Percentiles rank a stretch among this genome's conserved stretches.
These are phyloP conservation scores for Gastrolobium villosum DNA, from an alignment of 306 rosid species.

Conservation along the genomic window DNA sequence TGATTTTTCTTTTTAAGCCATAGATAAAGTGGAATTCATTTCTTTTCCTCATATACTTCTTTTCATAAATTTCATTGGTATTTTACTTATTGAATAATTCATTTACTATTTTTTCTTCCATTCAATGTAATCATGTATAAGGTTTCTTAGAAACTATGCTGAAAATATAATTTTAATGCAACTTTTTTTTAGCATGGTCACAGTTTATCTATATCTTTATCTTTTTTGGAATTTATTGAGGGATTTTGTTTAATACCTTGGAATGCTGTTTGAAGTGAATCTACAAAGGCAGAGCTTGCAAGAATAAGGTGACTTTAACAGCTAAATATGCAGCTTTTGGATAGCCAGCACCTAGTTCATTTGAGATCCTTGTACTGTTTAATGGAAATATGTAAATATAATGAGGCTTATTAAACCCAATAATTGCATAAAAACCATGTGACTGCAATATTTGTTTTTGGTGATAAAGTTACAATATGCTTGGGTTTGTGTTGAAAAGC, in stretches of 20 bases:
- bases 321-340: no score
- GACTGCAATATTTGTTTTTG: not conserved
- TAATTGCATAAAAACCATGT: not conserved
- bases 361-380: slow-evolving; percentile 81
- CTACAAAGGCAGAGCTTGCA: slow-evolving; percentile 43
- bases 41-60: not conserved
- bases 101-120: not conserved
- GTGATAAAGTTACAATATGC: not conserved
- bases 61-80: not conserved
- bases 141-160: not conserved
- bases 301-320: slow-evolving; percentile 58
- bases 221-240: not conserved
- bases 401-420: slow-evolving; percentile 7
- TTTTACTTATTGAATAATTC: not conserved
- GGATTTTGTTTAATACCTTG: slow-evolving; percentile 36
- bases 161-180: not conserved
- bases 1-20: not conserved
- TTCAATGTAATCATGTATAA: not conserved
- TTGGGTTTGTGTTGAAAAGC: no score
- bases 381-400: not conserved
- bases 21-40: not conserved
- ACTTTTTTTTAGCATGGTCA: not conserved
- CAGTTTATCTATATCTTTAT: no score
- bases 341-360: slow-evolving; percentile 76
- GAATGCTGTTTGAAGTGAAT: slow-evolving; percentile 52